Percentiles rank a stretch among this genome's conserved stretches.
These are phyloP conservation scores for Sugiyamaella neomexicana DNA, from an alignment of 1,139 yeast genomes.

Conservation along the genomic window DNA sequence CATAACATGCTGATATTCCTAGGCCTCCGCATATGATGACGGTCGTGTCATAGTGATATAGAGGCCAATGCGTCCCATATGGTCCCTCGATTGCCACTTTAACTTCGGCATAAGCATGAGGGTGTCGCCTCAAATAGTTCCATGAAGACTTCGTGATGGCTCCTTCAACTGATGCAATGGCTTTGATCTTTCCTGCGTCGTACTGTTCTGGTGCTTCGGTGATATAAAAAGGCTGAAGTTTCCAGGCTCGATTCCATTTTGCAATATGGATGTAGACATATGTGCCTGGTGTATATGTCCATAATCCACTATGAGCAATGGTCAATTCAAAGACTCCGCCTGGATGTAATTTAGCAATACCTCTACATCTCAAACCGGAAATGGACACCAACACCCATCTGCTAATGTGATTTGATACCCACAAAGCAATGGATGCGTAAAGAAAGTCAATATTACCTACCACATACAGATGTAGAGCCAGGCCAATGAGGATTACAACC, in stretches of 20 bases:
- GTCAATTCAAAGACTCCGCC: slow-evolving; percentile 36
- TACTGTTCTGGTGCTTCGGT: slow-evolving; percentile 32
- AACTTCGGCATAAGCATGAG: slow-evolving; percentile 20
- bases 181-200: slow-evolving; percentile 15
- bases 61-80: slow-evolving; percentile 52
- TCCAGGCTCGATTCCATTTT: slow-evolving; percentile 45
- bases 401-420: slow-evolving; percentile 46
- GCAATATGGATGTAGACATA: slow-evolving; percentile 60
- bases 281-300: slow-evolving; percentile 55
- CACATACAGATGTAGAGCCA: slow-evolving; percentile 15
- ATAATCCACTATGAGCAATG: slow-evolving; percentile 33
- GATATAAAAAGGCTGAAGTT: slow-evolving; percentile 69
- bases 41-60: slow-evolving; percentile 49
- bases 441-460: slow-evolving; percentile 44
- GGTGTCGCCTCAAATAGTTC: slow-evolving; percentile 21
- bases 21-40: slow-evolving; percentile 62
- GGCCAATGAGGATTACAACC: slow-evolving; percentile 2
- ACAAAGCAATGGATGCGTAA: slow-evolving; percentile 41
- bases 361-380: slow-evolving; percentile 41
- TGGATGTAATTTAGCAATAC: slow-evolving; percentile 33
- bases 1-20: slow-evolving; percentile 56
- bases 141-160: slow-evolving; percentile 15
- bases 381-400: slow-evolving; percentile 42
- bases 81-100: slow-evolving; percentile 53
- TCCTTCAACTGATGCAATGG: slow-evolving; percentile 14